Evolutionary conservation across 169 alveolate species (phyloP).

Genomic region (Cryptosporidium ubiquitum): DNA sequence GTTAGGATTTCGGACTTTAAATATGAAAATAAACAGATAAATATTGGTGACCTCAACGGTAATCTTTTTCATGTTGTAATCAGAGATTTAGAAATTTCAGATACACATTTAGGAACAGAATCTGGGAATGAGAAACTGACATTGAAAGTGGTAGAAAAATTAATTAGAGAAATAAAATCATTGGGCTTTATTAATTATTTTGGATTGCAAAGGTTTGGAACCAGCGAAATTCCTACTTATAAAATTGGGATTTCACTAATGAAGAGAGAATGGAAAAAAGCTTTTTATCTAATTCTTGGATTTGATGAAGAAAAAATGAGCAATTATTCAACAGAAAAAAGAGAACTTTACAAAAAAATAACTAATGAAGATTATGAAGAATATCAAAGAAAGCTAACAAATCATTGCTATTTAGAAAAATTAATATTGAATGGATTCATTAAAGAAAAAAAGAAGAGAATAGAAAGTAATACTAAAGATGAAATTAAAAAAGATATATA

Average conservation of each 20-base stretch:
- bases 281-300: constrained; percentile 79
- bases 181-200: constrained; percentile 93
- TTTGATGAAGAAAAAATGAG: constrained; percentile 19
- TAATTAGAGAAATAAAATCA: constrained; percentile 82
- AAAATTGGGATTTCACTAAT: constrained; percentile 89
- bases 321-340: not conserved
- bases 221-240: constrained; percentile 88
- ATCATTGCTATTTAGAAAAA: constrained; percentile 70
- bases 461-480: constrained; percentile 50
- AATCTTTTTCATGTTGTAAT: constrained; percentile 91
- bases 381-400: constrained; percentile 35
- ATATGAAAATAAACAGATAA: constrained; percentile 83
- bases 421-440: constrained; percentile 35
- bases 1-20: constrained; percentile 86
- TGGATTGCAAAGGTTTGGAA: constrained; percentile 94
- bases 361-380: constrained; percentile 50
- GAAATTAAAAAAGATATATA: constrained; percentile 75
- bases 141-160: constrained; percentile 73
- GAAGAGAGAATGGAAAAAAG: constrained; percentile 83
- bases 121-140: constrained; percentile 75
- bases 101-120: constrained; percentile 22
- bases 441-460: constrained; percentile 73
- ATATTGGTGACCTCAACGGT: constrained; percentile 91
- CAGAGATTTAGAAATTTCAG: constrained; percentile 80
- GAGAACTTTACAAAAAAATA: not conserved